A percentile compares a stretch with the other conserved stretches of the same genome.
Evolutionary conservation across 2,329 filamentous ascomycete species (phyloP).

Genomic region (Talaromyces sp.): DNA sequence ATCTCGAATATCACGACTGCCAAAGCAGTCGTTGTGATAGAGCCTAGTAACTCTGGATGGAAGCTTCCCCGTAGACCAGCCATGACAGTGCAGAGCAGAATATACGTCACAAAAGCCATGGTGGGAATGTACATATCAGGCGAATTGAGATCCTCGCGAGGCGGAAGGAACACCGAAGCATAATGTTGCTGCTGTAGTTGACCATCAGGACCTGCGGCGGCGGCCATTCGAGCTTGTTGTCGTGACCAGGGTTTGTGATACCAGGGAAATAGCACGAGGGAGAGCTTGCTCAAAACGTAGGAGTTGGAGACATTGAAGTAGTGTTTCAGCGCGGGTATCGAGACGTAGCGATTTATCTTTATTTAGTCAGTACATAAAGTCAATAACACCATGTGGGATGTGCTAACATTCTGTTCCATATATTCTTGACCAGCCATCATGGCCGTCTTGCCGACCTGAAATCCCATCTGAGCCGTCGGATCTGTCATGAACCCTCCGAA

Average conservation of each 20-base stretch:
- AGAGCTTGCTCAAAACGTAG: slow-evolving; percentile 91
- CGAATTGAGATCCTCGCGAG: slow-evolving; percentile 92
- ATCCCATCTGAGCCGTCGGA: slow-evolving; percentile 88
- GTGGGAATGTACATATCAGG: slow-evolving; percentile 99
- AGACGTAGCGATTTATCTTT: slow-evolving; percentile 78
- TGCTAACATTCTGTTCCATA: slow-evolving; percentile 83
- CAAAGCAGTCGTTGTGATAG: slow-evolving; percentile 79
- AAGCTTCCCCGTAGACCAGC: slow-evolving; percentile 88
- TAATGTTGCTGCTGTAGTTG: slow-evolving; percentile 59
- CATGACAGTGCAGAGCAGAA: slow-evolving; percentile 84
- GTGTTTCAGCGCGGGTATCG: slow-evolving; percentile 88
- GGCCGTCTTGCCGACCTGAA: slow-evolving; percentile 88
- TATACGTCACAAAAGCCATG: slow-evolving; percentile 97
- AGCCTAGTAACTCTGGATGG: slow-evolving; percentile 87
- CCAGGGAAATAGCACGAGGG: slow-evolving; percentile 95
- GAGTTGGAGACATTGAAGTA: slow-evolving; percentile 99
- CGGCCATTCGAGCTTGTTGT: slow-evolving; percentile 63
- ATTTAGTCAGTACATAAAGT: background rate
- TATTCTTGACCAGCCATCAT: slow-evolving; percentile 91
- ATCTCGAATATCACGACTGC: slow-evolving; percentile 85
- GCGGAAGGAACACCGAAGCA: slow-evolving; percentile 69
- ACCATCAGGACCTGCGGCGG: slow-evolving; percentile 49
- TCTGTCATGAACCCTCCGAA: slow-evolving; percentile 96
- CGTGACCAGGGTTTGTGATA: slow-evolving; percentile 96
- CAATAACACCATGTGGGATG: background rate